A percentile compares a stretch with the other conserved stretches of the same genome.
These are phyloP conservation scores for Podospora pseudopauciseta DNA, from an alignment of 495 filamentous ascomycete species.

Conservation along the genomic window DNA sequence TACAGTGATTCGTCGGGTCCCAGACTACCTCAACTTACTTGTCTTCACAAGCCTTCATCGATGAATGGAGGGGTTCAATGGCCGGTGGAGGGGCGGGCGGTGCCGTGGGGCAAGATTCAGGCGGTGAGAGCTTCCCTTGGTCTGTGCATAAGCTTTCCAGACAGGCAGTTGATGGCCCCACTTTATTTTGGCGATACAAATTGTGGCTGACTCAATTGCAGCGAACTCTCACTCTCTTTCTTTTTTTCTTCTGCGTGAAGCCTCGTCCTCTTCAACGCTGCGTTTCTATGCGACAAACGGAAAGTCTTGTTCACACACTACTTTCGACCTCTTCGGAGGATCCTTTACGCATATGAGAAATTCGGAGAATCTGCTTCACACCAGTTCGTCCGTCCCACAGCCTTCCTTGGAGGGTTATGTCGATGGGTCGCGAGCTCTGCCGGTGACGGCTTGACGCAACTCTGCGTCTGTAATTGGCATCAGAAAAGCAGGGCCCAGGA, in stretches of 20 bases:
- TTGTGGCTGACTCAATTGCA: not conserved
- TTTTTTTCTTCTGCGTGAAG: conserved; percentile 57
- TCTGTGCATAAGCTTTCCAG: not conserved
- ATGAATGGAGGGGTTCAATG: not conserved
- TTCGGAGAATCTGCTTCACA: conserved; percentile 82
- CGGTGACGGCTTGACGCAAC: conserved; percentile 92
- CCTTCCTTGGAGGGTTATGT: conserved; percentile 26
- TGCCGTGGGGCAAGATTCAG: not conserved
- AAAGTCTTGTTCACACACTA: conserved; percentile 42
- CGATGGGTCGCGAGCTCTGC: conserved; percentile 57
- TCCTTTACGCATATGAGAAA: conserved; percentile 89
- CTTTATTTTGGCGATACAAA: not conserved
- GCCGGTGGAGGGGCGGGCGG: not conserved
- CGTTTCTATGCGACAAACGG: conserved; percentile 99
- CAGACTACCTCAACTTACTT: no score
- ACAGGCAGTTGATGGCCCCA: not conserved
- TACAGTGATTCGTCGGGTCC: no score
- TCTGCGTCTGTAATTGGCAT: conserved; percentile 92
- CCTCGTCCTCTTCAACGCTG: conserved; percentile 95
- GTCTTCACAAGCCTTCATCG: not conserved
- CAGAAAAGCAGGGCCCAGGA: conserved; percentile 83
- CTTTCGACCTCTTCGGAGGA: conserved; percentile 29
- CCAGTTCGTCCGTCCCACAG: conserved; percentile 51
- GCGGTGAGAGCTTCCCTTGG: not conserved
- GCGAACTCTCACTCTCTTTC: conserved; percentile 16